phyloP scores from a whole-genome alignment of 371 early-diverging fungal genomes.

The Lichtheimia corymbifera region DNA sequence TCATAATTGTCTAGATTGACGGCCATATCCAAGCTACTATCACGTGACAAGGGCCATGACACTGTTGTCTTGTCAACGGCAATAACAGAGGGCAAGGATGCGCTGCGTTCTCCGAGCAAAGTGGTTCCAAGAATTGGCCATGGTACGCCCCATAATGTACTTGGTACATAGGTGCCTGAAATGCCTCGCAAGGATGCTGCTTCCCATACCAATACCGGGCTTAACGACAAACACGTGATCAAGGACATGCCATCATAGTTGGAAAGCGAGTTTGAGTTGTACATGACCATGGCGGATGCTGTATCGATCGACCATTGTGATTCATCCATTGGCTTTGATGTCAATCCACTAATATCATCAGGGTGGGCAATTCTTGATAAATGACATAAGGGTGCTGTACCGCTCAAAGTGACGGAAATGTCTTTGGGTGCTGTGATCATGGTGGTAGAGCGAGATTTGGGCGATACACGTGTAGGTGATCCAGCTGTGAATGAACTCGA shows the following conservation, averaged over 20 bases:
- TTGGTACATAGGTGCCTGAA: slow-evolving; percentile 4
- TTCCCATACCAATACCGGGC: slow-evolving; percentile 33
- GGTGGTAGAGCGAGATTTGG: slow-evolving; percentile 30
- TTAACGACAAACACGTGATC: slow-evolving; percentile 20
- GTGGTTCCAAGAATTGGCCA: slow-evolving; percentile 32
- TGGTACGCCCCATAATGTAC: slow-evolving; percentile 37
- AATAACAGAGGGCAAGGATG: not conserved
- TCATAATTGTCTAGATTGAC: slow-evolving; percentile 19
- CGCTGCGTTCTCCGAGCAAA: slow-evolving; percentile 4
- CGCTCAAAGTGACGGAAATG: slow-evolving; percentile 26
- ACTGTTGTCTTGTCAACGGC: slow-evolving; percentile 4
- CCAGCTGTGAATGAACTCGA: slow-evolving; percentile 10
- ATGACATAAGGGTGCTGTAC: slow-evolving; percentile 1
- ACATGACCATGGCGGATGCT: not conserved
- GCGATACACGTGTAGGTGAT: slow-evolving; percentile 11
- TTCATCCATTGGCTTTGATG: not conserved
- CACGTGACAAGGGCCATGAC: slow-evolving; percentile 8
- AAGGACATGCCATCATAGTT: slow-evolving; percentile 7
- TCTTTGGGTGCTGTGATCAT: slow-evolving; percentile 24
- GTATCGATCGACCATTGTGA: not conserved
- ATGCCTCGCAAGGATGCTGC: slow-evolving; percentile 5
- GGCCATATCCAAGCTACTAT: not conserved
- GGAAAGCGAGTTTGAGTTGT: slow-evolving; percentile 9
- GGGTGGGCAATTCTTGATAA: not conserved
- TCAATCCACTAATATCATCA: slow-evolving; percentile 1